Evolutionary conservation across 2,329 filamentous ascomycete genomes (phyloP).

Genomic region (Xylogone sp.): DNA sequence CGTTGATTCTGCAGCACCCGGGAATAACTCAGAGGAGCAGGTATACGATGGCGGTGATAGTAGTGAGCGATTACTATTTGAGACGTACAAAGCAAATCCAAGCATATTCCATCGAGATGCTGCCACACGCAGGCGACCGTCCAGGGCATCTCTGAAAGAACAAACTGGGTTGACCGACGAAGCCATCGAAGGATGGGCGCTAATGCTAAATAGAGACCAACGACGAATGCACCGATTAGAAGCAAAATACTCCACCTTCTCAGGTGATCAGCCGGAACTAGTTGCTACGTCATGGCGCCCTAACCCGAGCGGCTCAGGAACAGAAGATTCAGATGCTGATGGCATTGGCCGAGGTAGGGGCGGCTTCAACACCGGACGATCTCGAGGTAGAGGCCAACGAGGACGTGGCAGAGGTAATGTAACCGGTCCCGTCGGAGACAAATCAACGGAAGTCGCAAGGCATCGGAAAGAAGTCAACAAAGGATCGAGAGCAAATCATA

Average conservation of each 20-base stretch:
- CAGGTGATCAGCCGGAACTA: slow-evolving; percentile 62
- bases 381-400: slow-evolving; percentile 40
- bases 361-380: slow-evolving; percentile 36
- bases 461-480: slow-evolving; percentile 78
- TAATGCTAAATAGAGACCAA: slow-evolving; percentile 77
- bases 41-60: slow-evolving; percentile 36
- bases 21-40: slow-evolving; percentile 41
- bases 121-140: slow-evolving; percentile 60
- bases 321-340: slow-evolving; percentile 52
- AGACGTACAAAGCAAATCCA: slow-evolving; percentile 61
- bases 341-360: slow-evolving; percentile 43
- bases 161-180: slow-evolving; percentile 91
- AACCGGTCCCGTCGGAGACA: slow-evolving; percentile 62
- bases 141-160: slow-evolving; percentile 60
- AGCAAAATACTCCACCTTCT: slow-evolving; percentile 61
- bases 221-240: slow-evolving; percentile 67
- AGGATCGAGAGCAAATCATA: slow-evolving; percentile 79
- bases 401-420: slow-evolving; percentile 56
- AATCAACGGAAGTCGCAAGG: slow-evolving; percentile 66
- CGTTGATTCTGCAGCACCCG: slow-evolving; percentile 63
- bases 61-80: slow-evolving; percentile 71
- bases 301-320: slow-evolving; percentile 49
- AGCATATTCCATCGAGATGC: slow-evolving; percentile 69
- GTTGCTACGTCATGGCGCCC: slow-evolving; percentile 62
- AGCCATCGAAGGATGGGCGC: slow-evolving; percentile 86